phyloP scores from a whole-genome alignment of 2,329 filamentous ascomycete species.

The Fonsecaea pedrosoi region DNA sequence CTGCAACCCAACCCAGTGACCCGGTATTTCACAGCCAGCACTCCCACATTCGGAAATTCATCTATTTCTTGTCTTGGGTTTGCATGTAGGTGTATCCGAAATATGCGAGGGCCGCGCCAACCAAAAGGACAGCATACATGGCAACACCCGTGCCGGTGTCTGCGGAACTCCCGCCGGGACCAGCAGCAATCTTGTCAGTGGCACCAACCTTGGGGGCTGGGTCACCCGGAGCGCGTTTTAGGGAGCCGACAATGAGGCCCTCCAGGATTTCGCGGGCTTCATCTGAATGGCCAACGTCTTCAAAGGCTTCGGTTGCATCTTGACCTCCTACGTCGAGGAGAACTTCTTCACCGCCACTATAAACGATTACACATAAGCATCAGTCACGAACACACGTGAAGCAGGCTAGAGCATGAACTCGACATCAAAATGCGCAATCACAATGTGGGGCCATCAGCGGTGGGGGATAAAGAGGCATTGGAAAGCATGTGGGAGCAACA shows the following conservation, averaged over 20 bases:
- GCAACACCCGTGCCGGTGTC: slow-evolving; percentile 72
- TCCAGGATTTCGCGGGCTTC: slow-evolving; percentile 95
- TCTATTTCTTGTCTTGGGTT: slow-evolving; percentile 53
- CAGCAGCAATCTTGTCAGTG: slow-evolving; percentile 55
- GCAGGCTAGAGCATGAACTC: background rate
- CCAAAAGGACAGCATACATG: slow-evolving; percentile 79
- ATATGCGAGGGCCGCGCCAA: slow-evolving; percentile 79
- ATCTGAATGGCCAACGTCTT: slow-evolving; percentile 98
- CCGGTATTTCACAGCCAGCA: background rate
- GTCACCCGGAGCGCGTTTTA: slow-evolving; percentile 88
- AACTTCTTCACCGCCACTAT: slow-evolving; percentile 96
- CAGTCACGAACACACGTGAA: background rate
- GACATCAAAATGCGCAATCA: slow-evolving; percentile 9
- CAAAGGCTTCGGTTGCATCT: slow-evolving; percentile 96
- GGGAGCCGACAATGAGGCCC: slow-evolving; percentile 72
- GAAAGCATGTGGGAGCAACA: slow-evolving; percentile 45
- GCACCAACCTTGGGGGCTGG: slow-evolving; percentile 70
- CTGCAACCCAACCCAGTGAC: background rate
- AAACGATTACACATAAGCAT: background rate
- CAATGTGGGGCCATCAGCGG: slow-evolving; percentile 31
- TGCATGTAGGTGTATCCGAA: slow-evolving; percentile 85
- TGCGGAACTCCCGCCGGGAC: slow-evolving; percentile 49
- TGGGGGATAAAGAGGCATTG: slow-evolving; percentile 23
- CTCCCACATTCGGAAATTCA: background rate
- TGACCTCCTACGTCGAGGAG: slow-evolving; percentile 94